Evolutionary conservation across 805 yeast genomes (phyloP), one percentile per base, ranked within the genome.

Genomic region (Pichia kluyveri): DNA sequence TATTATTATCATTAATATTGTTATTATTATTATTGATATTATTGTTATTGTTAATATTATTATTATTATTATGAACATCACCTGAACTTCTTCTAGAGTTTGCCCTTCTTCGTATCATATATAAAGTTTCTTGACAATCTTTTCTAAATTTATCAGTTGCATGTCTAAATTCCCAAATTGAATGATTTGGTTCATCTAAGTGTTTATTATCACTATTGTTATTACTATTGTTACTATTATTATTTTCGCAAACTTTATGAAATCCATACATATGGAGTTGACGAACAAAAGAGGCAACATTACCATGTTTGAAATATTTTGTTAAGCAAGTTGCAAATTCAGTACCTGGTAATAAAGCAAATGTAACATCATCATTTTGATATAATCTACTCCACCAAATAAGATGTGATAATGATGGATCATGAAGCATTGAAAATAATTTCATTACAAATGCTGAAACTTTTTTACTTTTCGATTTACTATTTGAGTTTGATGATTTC

Each of bases 211-310:
- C 8, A 34, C 5, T 34, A 38, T 53, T 55, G 38, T 57, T 34
- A 39, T 53, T 55, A 38, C 56, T 40, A n/a, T 38, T 30, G 12
- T 26, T 58, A 40, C 49, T 52, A 43, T 60, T 48, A 31, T 51
- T 59, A 17, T 70, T 71, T 51, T 76, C 80, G 51, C 69, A 76
- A 8, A 77, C 82, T 67, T 90, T 89, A 65, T 90, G 96, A 69
- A 90, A 89, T 1, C 96, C 96, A 63, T 89, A 89, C 97, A 90
- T 91, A 69, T 91, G 96, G 42, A 90, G 70, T 66, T 91, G 97
- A 42, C 97, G 78, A 36, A 91, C 96, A 69, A 91, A 91, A 51
- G 91, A 82, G 4, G 96, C 88, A 30, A 90, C 88, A 61, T 91
- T 91, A 4, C 95, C 95, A 68, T 90, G 97, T 63, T 91, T 91